Evolutionary conservation across 805 yeast genomes (phyloP), one percentile per base, ranked within the genome.

Genomic region (Kluyveromyces aestuarii): DNA sequence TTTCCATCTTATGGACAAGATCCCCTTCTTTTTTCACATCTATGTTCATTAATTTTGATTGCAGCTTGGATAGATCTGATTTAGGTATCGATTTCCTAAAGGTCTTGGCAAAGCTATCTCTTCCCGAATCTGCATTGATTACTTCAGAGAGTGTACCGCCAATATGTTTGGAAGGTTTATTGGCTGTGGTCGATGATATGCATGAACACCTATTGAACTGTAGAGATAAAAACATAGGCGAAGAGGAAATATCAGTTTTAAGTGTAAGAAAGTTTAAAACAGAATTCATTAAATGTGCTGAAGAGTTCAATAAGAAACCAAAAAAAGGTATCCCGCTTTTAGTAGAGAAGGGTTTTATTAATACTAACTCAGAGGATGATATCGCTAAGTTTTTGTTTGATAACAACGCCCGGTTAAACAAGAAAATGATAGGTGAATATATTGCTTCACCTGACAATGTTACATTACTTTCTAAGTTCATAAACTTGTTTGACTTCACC

Each of bases 141-240:
- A 82, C 95, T 0, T 86, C 96, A 0, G 87, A 85, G 38, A 83
- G 79, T 58, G 95, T 91, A 1, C 98, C 99, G 0, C 96, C 98
- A 0, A 76, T 89, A 8, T 91, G 98, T 58, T 71, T 93, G 46
- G 98, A 93, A 58, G 96, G 97, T 1, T 64, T 93, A 2, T 70
- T 91, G 19, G 75, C 86, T 2, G 80, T 84, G 48, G 71, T 90
- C 40, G 77, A 79, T 50, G 81, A 82, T 14, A 71, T 87, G 42
- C 75, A 77, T 54, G 79, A 60, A 60, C 78, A 52, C 69, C 72
- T 66, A 41, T 57, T 44, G 62, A 46, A 43, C 8, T 49, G 56
- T 14, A 51, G 52, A 18, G 52, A 49, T 35, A 57, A 62, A 30
- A 50, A 58, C 19, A 60, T 60, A 37, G 52, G 63, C 40, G 55